These are phyloP conservation scores for Iris macrosiphon DNA, from an alignment of 106 monocot genomes.

Conservation along the genomic window DNA sequence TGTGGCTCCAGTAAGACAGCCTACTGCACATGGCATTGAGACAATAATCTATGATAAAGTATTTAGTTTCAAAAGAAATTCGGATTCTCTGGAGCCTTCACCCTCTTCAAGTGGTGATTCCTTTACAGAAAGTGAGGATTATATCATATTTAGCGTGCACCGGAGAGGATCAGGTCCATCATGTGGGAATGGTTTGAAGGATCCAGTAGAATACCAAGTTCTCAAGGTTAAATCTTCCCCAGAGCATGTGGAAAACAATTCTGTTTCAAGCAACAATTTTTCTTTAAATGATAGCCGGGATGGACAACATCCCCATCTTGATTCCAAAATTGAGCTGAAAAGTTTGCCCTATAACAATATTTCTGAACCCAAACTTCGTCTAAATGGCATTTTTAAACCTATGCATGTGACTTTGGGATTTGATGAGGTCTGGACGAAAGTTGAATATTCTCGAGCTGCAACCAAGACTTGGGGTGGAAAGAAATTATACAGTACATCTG, in stretches of 20 bases:
- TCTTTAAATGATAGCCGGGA: too few species aligned
- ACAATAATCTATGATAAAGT: not conserved
- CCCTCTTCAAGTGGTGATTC: too few species aligned
- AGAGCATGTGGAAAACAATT: too few species aligned
- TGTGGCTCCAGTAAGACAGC: not conserved
- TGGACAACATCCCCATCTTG: constrained; percentile 48
- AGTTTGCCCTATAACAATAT: not conserved
- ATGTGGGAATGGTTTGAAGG: too few species aligned
- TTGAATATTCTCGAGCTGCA: not conserved
- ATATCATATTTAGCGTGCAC: too few species aligned
- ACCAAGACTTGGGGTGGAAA: constrained; percentile 31
- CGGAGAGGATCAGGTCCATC: too few species aligned
- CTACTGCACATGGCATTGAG: not conserved
- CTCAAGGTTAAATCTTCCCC: too few species aligned
- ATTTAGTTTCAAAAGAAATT: not conserved
- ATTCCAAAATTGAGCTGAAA: not conserved
- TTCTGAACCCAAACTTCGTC: not conserved
- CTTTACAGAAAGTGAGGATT: too few species aligned
- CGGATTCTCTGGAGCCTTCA: not conserved
- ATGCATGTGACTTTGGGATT: not conserved
- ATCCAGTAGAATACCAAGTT: constrained; percentile 28
- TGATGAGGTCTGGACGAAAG: not conserved
- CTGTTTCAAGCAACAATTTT: too few species aligned
- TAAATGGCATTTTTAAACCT: not conserved
- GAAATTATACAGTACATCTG: constrained; percentile 5